These are phyloP conservation scores for Xanthoparmelia taractica DNA, from an alignment of 495 filamentous ascomycete genomes.

Conservation along the genomic window DNA sequence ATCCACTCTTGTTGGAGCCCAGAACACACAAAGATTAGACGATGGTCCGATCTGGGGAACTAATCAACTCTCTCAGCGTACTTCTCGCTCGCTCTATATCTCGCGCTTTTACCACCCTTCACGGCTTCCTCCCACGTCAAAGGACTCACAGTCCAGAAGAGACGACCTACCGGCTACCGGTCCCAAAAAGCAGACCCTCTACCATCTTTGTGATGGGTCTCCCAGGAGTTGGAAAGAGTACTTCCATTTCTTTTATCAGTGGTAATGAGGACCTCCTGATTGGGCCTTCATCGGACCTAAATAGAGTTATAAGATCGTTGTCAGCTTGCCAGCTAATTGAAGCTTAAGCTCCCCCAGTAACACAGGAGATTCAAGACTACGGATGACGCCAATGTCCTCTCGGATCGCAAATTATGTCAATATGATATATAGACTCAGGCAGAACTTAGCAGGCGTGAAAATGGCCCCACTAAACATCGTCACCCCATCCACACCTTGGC, in stretches of 20 bases:
- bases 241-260: constrained; percentile 32
- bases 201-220: constrained; percentile 42
- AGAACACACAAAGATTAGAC: background rate
- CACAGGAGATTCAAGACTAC: constrained; percentile 17
- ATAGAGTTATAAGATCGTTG: constrained; percentile 7
- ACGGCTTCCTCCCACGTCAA: constrained; percentile 3
- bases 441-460: constrained; percentile 15
- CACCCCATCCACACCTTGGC: constrained; percentile 14
- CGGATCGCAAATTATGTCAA: constrained; percentile 15
- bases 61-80: background rate
- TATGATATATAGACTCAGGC: constrained; percentile 8
- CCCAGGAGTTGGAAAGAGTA: constrained; percentile 38
- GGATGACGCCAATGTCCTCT: constrained; percentile 12
- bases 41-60: background rate
- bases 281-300: constrained; percentile 5
- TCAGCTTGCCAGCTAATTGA: background rate
- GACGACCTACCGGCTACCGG: too few species aligned
- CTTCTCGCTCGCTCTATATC: constrained; percentile 2
- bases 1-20: too few species aligned
- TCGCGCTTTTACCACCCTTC: background rate
- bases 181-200: background rate
- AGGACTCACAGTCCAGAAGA: background rate
- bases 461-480: constrained; percentile 20
- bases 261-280: constrained; percentile 16
- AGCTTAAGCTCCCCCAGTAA: background rate